These are phyloP conservation scores for Tulasnella sp. DNA, from an alignment of 768 basidiomycete genomes.

Conservation along the genomic window DNA sequence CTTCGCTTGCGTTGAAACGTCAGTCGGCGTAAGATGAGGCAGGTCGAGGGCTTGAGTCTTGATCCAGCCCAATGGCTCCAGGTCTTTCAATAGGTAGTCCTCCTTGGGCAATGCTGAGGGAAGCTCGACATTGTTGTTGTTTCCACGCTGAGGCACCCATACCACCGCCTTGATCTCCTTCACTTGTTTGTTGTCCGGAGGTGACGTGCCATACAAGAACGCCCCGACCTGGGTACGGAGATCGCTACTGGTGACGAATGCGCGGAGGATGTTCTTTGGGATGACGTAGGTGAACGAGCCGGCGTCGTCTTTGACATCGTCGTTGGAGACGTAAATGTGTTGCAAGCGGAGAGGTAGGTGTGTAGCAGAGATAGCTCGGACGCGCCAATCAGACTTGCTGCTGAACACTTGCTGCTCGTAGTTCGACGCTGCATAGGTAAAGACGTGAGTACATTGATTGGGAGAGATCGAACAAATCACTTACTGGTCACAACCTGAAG, in stretches of 20 bases:
- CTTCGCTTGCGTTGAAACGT: conserved; percentile 90
- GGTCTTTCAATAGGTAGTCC: conserved; percentile 87
- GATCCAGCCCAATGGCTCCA: conserved; percentile 92
- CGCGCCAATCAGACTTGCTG: conserved; percentile 99
- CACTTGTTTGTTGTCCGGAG: conserved; percentile 93
- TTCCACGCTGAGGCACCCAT: conserved; percentile 97
- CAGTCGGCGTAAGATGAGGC: conserved; percentile 82
- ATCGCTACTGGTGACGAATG: conserved; percentile 88
- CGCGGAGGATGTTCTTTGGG: conserved; percentile 91
- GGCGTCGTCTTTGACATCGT: conserved; percentile 97
- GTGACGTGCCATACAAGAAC: conserved; percentile 85
- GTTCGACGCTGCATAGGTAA: conserved; percentile 55
- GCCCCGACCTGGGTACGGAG: conserved; percentile 93
- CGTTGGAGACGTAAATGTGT: conserved; percentile 98
- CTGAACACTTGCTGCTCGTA: conserved; percentile 99
- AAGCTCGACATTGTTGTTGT: conserved; percentile 88
- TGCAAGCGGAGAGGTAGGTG: conserved; percentile 92
- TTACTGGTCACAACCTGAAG: conserved; percentile 89
- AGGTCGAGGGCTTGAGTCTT: conserved; percentile 94
- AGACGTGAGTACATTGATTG: background rate
- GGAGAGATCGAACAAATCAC: conserved; percentile 20
- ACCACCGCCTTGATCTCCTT: conserved; percentile 97
- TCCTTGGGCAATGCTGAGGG: conserved; percentile 85
- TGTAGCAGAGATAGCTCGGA: conserved; percentile 94
- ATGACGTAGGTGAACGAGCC: conserved; percentile 90